A percentile compares a stretch with the other conserved stretches of the same genome.
phyloP scores from a whole-genome alignment of 2,329 filamentous ascomycete species.

The Aaosphaeria arxii region DNA sequence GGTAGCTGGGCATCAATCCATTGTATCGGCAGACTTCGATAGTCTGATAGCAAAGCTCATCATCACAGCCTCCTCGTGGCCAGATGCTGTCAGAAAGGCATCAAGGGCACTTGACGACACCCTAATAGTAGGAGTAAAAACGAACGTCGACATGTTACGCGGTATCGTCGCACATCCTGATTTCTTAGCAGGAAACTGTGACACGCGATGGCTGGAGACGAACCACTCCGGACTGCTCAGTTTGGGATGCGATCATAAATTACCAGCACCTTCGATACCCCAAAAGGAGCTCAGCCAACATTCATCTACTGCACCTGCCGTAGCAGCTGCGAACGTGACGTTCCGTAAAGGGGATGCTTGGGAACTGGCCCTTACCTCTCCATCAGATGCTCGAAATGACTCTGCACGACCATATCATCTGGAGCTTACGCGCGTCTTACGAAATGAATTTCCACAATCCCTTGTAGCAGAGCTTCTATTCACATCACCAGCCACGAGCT shows the following conservation, averaged over 20 bases:
- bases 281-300: not conserved
- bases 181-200: constrained; percentile 48
- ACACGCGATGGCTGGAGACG: constrained; percentile 58
- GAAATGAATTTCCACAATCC: constrained; percentile 59
- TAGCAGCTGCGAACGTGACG: constrained; percentile 37
- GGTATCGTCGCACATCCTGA: constrained; percentile 52
- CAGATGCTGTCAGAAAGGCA: constrained; percentile 52
- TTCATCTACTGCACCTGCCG: not conserved
- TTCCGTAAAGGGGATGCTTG: constrained; percentile 61
- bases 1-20: constrained; percentile 37
- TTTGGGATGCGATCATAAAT: constrained; percentile 8
- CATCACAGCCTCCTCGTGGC: constrained; percentile 53
- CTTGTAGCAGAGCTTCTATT: constrained; percentile 54
- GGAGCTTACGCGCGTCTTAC: constrained; percentile 51
- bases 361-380: constrained; percentile 49
- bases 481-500: constrained; percentile 35
- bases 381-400: constrained; percentile 8
- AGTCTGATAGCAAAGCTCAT: constrained; percentile 60
- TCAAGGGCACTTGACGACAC: constrained; percentile 56
- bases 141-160: constrained; percentile 54
- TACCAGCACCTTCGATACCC: too few relatives aligned
- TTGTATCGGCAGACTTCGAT: constrained; percentile 57
- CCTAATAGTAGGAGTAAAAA: constrained; percentile 55
- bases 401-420: constrained; percentile 47
- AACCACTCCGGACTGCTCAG: constrained; percentile 43